phyloP scores from a whole-genome alignment of 768 basidiomycete species.

The Suillus subaureus region DNA sequence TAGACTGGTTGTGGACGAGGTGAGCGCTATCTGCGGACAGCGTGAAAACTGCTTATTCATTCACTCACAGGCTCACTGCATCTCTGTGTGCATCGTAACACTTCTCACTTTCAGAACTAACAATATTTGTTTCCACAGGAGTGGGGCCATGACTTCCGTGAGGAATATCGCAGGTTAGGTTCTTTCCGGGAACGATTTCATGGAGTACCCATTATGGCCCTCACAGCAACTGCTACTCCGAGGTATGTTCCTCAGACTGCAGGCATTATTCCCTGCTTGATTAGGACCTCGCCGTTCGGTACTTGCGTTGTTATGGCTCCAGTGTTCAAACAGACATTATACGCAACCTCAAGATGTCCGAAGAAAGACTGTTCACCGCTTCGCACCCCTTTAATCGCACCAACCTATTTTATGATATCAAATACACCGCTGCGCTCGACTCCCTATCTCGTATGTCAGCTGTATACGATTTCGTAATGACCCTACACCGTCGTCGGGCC shows the following conservation, averaged over 20 bases:
- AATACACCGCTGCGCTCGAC: constrained; percentile 59
- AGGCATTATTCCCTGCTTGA: neutral
- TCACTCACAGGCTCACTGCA: constrained; percentile 71
- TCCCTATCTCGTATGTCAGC: constrained; percentile 60
- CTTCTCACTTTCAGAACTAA: neutral
- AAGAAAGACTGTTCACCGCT: constrained; percentile 58
- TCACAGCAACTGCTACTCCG: constrained; percentile 82
- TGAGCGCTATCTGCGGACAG: constrained; percentile 28
- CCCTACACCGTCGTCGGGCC: constrained; percentile 60
- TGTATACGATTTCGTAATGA: constrained; percentile 65
- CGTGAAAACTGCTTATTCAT: neutral
- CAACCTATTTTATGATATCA: constrained; percentile 83
- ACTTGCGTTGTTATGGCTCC: neutral
- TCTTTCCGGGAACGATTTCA: constrained; percentile 66
- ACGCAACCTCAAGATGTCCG: constrained; percentile 59
- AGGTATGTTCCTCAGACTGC: constrained; percentile 41
- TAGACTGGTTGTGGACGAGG: constrained; percentile 82
- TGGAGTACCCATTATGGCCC: constrained; percentile 81
- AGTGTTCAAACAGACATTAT: constrained; percentile 81
- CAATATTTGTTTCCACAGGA: constrained; percentile 46
- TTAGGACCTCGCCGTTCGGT: neutral
- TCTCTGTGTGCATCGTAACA: constrained; percentile 54
- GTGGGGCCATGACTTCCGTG: constrained; percentile 85
- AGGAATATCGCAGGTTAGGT: constrained; percentile 73
- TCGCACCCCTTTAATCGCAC: constrained; percentile 80